A percentile compares a stretch with the other conserved stretches of the same genome.
Conservation (phyloP, 2,329 filamentous ascomycete genomes). For the Huntiella moniliformis region DNA sequence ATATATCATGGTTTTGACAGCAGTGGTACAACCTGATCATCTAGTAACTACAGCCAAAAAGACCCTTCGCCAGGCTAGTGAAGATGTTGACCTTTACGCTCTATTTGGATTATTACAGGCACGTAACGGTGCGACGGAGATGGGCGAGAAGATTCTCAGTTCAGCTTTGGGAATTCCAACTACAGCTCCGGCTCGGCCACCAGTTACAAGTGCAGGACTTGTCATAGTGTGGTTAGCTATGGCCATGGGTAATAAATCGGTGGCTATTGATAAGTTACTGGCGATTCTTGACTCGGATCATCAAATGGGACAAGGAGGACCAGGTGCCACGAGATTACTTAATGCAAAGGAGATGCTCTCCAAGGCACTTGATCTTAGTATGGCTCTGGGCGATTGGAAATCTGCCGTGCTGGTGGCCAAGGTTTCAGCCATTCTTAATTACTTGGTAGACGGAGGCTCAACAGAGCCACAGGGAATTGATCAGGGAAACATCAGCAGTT, state of each 20-base stretch:
- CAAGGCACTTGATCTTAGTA: constrained; percentile 33
- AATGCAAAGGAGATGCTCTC: constrained; percentile 34
- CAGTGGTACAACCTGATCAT: constrained; percentile 29
- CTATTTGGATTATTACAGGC: constrained; percentile 20
- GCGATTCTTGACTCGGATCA: constrained; percentile 18
- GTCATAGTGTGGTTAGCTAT: constrained; percentile 43
- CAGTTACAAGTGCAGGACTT: constrained; percentile 4
- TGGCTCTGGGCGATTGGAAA: constrained; percentile 29
- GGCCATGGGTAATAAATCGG: background rate
- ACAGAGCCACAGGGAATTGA: constrained; percentile 25
- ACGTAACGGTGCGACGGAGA: background rate
- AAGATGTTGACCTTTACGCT: constrained; percentile 53
- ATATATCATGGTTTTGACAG: constrained; percentile 53
- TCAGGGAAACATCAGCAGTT: constrained; percentile 39
- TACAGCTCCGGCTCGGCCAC: background rate
- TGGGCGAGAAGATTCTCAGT: constrained; percentile 41
- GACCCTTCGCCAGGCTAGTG: constrained; percentile 48
- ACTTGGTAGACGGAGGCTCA: constrained; percentile 31
- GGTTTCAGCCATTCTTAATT: constrained; percentile 45
- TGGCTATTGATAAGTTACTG: constrained; percentile 24
- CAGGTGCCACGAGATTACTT: constrained; percentile 26
- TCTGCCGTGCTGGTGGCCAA: constrained; percentile 39
- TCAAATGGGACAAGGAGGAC: constrained; percentile 9
- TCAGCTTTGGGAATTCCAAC: constrained; percentile 27
- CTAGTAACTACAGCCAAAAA: constrained; percentile 54